These are phyloP conservation scores for Tylopilus orsonianus DNA, from an alignment of 1,284 basidiomycete genomes.

Conservation along the genomic window DNA sequence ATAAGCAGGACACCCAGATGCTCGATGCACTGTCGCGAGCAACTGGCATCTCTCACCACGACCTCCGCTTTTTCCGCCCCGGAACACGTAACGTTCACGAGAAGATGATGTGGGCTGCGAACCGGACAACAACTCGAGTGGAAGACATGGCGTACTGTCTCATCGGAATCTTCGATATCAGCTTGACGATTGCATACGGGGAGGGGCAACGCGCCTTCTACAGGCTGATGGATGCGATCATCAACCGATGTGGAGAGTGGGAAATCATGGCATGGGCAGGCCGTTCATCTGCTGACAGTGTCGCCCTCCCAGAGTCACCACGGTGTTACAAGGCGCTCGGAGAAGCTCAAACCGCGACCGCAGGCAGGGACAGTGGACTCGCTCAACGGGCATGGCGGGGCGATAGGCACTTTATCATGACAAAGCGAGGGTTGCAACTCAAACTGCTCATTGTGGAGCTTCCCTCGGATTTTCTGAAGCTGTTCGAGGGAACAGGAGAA, in stretches of 20 bases:
- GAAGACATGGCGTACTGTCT: slow-evolving; percentile 35
- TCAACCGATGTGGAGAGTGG: slow-evolving; percentile 32
- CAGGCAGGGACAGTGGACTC: neutral
- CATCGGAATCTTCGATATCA: slow-evolving; percentile 34
- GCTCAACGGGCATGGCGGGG: slow-evolving; percentile 24
- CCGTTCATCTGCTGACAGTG: slow-evolving; percentile 27
- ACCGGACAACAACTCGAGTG: slow-evolving; percentile 32
- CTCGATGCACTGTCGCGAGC: slow-evolving; percentile 28
- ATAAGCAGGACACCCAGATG: slow-evolving; percentile 28
- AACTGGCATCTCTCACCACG: slow-evolving; percentile 28
- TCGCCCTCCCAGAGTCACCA: slow-evolving; percentile 32
- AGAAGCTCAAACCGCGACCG: neutral
- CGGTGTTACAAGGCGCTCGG: slow-evolving; percentile 26
- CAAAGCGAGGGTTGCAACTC: slow-evolving; percentile 33
- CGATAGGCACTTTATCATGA: slow-evolving; percentile 33
- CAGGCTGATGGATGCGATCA: slow-evolving; percentile 32
- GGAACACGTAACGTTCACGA: slow-evolving; percentile 28
- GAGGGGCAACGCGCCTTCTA: slow-evolving; percentile 33
- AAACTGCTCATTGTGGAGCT: slow-evolving; percentile 27
- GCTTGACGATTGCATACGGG: slow-evolving; percentile 35
- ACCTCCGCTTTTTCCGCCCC: slow-evolving; percentile 29
- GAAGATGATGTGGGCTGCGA: slow-evolving; percentile 37
- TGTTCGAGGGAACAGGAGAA: slow-evolving; percentile 22
- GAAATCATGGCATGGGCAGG: slow-evolving; percentile 37
- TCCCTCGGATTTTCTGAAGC: slow-evolving; percentile 16